Base-by-base conservation (phyloP, 1,284 basidiomycete genomes). In the Hemileia vastatrix region DNA sequence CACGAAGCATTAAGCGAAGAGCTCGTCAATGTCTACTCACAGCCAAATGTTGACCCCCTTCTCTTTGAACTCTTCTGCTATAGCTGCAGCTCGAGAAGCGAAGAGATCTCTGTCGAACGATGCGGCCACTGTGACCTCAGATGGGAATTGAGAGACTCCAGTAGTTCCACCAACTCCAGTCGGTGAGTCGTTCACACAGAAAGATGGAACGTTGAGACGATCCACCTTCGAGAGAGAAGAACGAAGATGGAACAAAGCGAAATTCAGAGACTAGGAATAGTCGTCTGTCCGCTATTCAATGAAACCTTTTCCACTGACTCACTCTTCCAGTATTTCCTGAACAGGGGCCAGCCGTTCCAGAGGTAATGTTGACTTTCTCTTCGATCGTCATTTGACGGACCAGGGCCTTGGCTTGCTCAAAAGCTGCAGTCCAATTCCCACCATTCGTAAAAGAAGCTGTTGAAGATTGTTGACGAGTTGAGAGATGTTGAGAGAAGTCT, bases 161-260 rank as follows among this genome's bases (percentile, higher is more conserved):
- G 27, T 27, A 27, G n/a, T n/a, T n/a, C n/a, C n/a, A n/a, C n/a
- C n/a, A n/a, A 83, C 78, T 31, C 81, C 82, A 18, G 81, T 72
- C 24, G 81, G 84, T 19, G 82, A 81, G 67, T 84, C 83, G 77
- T 83, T 69, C 75, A 76, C 72, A 72, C 87, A 89, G 13, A 88
- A 74, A 6, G 85, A 84, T 2, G 84, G 83, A 33, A 78, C 79
- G 57, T 73, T 72, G 3, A 77, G 77, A 2, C 77, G 67, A 4
- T 75, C 70, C 11, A 78, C 74, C 6, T 57, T 62, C 18, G n/a
- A 36, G 6, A 18, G 11, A 45, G 54, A 47, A 32, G 74, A n/a
- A n/a, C n/a, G n/a, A 27, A 27, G 27, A 27, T 27, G 27, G 27
- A 27, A 27, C 27, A 27, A 27, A 27, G 27, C 27, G 27, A 27